Percentiles rank a stretch among this genome's conserved stretches.
phyloP scores from a whole-genome alignment of 768 basidiomycete genomes.

The Rhizopogon roseolus region DNA sequence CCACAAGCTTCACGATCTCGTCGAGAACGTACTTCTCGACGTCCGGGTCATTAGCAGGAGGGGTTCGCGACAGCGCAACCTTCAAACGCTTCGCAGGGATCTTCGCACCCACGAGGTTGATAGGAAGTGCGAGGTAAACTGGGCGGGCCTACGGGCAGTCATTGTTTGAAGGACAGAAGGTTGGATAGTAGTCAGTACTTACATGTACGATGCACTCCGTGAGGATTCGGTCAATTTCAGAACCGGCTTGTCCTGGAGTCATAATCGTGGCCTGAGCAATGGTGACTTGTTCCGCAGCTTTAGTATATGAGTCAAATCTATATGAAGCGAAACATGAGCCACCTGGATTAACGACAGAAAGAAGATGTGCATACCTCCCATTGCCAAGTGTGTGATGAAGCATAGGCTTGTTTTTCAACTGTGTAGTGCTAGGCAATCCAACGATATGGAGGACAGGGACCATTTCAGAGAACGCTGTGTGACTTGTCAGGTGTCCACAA shows the following conservation, averaged over 20 bases:
- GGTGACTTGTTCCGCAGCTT: slow-evolving; percentile 73
- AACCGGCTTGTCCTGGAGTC: slow-evolving; percentile 48
- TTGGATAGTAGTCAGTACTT: background rate
- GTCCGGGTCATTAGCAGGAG: slow-evolving; percentile 49
- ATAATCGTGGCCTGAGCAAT: slow-evolving; percentile 59
- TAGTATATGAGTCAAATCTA: slow-evolving; percentile 77
- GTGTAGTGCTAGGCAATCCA: slow-evolving; percentile 70
- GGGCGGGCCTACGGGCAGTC: slow-evolving; percentile 58
- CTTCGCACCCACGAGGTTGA: slow-evolving; percentile 68
- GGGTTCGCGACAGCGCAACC: slow-evolving; percentile 47
- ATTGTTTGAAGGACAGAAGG: background rate
- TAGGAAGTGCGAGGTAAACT: slow-evolving; percentile 84
- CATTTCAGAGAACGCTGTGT: slow-evolving; percentile 75
- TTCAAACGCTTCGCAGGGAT: slow-evolving; percentile 62
- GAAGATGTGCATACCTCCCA: slow-evolving; percentile 42
- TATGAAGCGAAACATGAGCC: background rate
- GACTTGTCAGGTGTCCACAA: background rate
- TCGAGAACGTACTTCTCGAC: slow-evolving; percentile 69
- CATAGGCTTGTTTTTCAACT: slow-evolving; percentile 68
- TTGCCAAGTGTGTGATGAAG: slow-evolving; percentile 90
- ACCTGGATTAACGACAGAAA: background rate
- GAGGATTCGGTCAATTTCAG: slow-evolving; percentile 76
- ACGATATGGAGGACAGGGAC: slow-evolving; percentile 88
- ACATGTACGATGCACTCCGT: slow-evolving; percentile 60
- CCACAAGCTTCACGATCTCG: slow-evolving; percentile 62